Evolutionary conservation across 148 eudicot genomes (phyloP).

Genomic region (Chenopodium berlandieri): DNA sequence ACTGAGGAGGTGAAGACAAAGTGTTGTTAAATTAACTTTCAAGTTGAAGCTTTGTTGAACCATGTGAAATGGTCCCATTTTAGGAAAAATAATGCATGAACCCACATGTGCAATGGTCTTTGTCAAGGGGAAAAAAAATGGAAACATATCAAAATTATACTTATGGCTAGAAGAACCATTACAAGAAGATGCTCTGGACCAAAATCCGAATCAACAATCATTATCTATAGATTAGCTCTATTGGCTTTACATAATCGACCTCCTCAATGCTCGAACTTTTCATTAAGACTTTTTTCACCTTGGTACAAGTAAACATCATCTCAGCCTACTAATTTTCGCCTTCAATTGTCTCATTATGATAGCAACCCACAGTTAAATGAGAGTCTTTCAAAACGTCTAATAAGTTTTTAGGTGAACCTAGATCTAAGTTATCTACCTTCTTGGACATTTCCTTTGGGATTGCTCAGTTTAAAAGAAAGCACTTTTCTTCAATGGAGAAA

Average conservation of each 20-base stretch:
- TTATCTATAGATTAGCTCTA: not conserved
- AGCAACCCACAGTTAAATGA: not conserved
- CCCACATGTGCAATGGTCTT: slow-evolving; percentile 26
- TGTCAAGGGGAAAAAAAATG: not conserved
- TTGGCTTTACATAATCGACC: slow-evolving; percentile 2
- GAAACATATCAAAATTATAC: slow-evolving; percentile 3
- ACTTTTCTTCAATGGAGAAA: slow-evolving; percentile 24
- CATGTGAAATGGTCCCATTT: slow-evolving; percentile 21
- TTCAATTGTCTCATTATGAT: not conserved
- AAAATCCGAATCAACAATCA: not conserved
- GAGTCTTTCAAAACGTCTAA: not conserved
- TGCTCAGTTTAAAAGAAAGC: slow-evolving; percentile 17
- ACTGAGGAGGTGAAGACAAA: not conserved
- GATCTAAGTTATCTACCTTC: not conserved
- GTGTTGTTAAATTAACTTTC: not conserved
- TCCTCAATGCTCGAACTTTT: not conserved
- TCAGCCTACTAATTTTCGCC: too few species aligned
- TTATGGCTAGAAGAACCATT: not conserved
- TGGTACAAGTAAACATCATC: too few species aligned
- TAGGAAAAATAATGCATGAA: slow-evolving; percentile 12
- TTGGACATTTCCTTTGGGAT: not conserved
- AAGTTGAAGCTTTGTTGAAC: not conserved
- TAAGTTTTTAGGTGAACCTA: not conserved
- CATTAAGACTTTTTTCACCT: not conserved
- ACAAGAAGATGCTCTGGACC: not conserved